These are phyloP conservation scores for Corymbia maculata DNA, from an alignment of 345 rosid genomes.

Conservation along the genomic window DNA sequence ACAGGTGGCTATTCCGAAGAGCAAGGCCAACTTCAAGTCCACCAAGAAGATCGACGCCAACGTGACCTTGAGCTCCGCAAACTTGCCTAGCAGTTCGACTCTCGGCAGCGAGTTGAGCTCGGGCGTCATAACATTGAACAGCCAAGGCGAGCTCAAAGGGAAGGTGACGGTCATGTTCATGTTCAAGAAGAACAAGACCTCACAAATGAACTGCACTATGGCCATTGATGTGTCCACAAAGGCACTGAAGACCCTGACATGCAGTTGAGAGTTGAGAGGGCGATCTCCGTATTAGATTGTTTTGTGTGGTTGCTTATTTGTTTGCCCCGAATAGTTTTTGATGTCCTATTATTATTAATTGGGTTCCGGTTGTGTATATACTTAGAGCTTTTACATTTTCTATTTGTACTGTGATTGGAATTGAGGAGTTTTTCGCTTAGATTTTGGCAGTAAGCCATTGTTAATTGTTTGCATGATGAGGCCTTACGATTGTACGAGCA, in stretches of 20 bases:
- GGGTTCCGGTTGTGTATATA: background rate
- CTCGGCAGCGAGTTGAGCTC: background rate
- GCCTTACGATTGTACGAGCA: background rate
- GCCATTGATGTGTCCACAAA: background rate
- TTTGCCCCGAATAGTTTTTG: background rate
- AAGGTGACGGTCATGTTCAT: background rate
- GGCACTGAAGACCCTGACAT: background rate
- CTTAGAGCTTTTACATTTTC: background rate
- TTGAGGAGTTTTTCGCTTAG: background rate
- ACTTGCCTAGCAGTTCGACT: background rate
- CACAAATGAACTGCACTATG: slow-evolving; percentile 6
- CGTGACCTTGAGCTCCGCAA: background rate
- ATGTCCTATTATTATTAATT: background rate
- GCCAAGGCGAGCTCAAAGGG: slow-evolving; percentile 1
- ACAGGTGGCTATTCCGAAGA: background rate
- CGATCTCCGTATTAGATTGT: background rate
- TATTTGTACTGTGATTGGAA: background rate
- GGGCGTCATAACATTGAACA: background rate
- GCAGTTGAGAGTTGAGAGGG: background rate
- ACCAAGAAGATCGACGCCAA: background rate
- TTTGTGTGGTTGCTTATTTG: background rate
- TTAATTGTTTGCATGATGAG: background rate
- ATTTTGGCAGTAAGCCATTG: background rate
- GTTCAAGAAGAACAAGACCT: slow-evolving; percentile 3
- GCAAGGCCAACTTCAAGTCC: slow-evolving; percentile 6